Base-by-base conservation (phyloP, 2,329 filamentous ascomycete genomes). In the Botrytis medusae region DNA sequence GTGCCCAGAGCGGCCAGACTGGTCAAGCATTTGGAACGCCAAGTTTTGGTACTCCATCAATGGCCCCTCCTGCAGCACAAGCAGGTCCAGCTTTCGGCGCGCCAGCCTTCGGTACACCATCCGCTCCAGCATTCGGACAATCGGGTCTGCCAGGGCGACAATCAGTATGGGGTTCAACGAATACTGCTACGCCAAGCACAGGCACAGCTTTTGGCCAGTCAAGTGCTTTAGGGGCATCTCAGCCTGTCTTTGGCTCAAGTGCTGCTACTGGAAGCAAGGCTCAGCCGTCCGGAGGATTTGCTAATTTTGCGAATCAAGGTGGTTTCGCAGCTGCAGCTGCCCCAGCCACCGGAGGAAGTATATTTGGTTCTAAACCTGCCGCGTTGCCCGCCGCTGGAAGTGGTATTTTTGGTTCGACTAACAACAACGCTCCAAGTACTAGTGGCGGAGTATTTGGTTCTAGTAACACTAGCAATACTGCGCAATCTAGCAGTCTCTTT, bases 141-240 rank as follows among this genome's bases (percentile, higher is more conserved):
- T 83, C 86, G 12, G 83, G 83, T 20, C 76, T 77, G 59, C 77
- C 86, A 42, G 86, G 86, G 2, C 86, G 85, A 74, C 77, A 83
- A 3, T 90, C 89, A 8, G 87, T 87, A 18, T 91, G 89, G 89
- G 84, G 83, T 6, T 78, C 84, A 32, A 82, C 75, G 54, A 76
- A 71, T 34, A 73, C 77, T 46, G 40, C 77, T 32, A 80, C 83
- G 5, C 75, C 59, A 9, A 73, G 71, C 40, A 72, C 82, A 59
- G 76, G 81, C 46, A 78, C 80, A 29, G 82, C 86, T 2, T 90
- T 91, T 80, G 88, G 88, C 2, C 87, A 90, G 78, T 81, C 86
- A 12, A 84, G 85, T 22, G 87, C 88, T 72, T 79, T 85, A 10
- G 82, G 81, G 70, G 76, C 79, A 57, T 75, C 76, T 69, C 82